Evolutionary conservation across 306 rosid genomes (phyloP).

Genomic region (Canavalia gladiata): DNA sequence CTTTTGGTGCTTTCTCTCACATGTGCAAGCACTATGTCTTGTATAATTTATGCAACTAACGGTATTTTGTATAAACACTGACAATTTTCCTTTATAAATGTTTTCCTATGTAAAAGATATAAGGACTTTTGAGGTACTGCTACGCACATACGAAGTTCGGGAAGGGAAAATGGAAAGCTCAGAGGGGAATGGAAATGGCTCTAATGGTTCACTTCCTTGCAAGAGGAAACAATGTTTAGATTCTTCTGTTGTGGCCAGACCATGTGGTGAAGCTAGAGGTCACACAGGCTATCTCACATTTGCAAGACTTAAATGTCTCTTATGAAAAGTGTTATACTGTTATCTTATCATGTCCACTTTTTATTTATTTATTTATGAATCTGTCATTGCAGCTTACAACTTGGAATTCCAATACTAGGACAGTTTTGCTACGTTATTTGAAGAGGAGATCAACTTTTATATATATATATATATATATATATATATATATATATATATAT

Average conservation of each 20-base stretch:
- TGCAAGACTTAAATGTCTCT: conserved; percentile 36
- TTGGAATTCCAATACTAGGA: too few relatives aligned
- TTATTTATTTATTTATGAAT: neutral
- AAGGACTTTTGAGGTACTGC: conserved; percentile 86
- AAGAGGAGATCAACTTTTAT: too few relatives aligned
- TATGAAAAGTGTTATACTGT: conserved; percentile 6
- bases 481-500: too few relatives aligned
- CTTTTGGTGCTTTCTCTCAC: neutral
- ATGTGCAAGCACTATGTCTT: too few relatives aligned
- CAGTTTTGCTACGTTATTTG: too few relatives aligned
- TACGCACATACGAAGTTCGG: conserved; percentile 76
- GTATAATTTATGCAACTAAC: neutral
- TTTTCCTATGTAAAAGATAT: conserved; percentile 60
- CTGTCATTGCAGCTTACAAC: too few relatives aligned
- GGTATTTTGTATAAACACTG: conserved; percentile 12
- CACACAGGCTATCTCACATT: conserved; percentile 48
- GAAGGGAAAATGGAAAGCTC: conserved; percentile 60
- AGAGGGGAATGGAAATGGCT: conserved; percentile 42
- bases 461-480: too few relatives aligned
- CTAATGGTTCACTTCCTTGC: conserved; percentile 66
- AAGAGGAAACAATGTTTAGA: conserved; percentile 71
- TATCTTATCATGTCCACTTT: neutral
- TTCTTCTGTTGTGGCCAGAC: conserved; percentile 43
- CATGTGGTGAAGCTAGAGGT: conserved; percentile 46
- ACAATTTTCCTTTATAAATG: neutral